A percentile compares a stretch with the other conserved stretches of the same genome.
Conservation (phyloP, 1,284 basidiomycete species). For the Austroboletus niveus region DNA sequence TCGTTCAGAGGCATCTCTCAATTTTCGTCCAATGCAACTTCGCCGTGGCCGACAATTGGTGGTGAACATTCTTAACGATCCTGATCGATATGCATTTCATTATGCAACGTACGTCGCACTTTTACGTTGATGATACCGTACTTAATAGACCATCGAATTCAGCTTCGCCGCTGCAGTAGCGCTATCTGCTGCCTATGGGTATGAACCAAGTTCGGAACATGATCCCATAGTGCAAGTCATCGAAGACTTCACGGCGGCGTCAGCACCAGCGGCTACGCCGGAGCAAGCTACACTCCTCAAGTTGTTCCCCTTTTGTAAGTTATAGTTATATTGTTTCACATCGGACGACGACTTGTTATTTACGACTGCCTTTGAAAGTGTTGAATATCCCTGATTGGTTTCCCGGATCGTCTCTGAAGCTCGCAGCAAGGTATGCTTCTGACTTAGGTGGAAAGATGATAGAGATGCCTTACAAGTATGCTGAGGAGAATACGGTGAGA, state of each 20-base stretch:
- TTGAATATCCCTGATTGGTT: slow-evolving; percentile 21
- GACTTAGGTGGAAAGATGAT: background rate
- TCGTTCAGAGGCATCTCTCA: background rate
- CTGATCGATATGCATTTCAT: slow-evolving; percentile 6
- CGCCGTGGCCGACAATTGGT: slow-evolving; percentile 10
- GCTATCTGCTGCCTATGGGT: slow-evolving; percentile 14
- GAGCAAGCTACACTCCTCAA: slow-evolving; percentile 10
- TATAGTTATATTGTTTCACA: background rate
- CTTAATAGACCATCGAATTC: background rate
- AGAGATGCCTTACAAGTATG: slow-evolving; percentile 14
- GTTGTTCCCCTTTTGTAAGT: slow-evolving; percentile 21
- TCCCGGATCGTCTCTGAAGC: slow-evolving; percentile 18
- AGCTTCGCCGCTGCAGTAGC: slow-evolving; percentile 6
- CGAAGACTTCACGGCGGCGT: background rate
- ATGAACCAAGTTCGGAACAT: background rate
- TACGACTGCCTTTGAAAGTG: slow-evolving; percentile 5
- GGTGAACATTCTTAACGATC: slow-evolving; percentile 3
- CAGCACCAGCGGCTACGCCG: background rate
- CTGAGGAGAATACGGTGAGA: slow-evolving; percentile 4
- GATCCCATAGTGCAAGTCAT: background rate
- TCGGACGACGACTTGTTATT: background rate
- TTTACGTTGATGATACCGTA: too few species aligned
- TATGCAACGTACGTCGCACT: slow-evolving; percentile 1
- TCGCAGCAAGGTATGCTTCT: slow-evolving; percentile 5
- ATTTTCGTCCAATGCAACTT: slow-evolving; percentile 12